phyloP scores from a whole-genome alignment of 192 early-diverging fungal species.

The Jimgerdemannia flammicorona region DNA sequence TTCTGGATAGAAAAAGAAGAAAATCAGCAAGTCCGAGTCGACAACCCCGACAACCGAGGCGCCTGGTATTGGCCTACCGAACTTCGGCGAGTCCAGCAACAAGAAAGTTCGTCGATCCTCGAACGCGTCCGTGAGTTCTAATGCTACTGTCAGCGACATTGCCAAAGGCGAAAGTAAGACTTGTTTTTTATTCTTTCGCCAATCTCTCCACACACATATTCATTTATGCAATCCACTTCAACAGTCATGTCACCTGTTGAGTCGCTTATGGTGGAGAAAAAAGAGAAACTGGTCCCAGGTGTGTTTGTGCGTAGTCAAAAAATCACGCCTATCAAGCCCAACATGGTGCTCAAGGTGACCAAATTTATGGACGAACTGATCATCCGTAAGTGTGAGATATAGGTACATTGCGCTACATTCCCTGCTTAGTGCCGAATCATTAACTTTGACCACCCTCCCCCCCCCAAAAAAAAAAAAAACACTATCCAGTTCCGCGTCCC shows the following conservation, averaged over 20 bases:
- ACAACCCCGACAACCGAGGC: constrained; percentile 1
- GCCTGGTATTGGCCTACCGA: background rate
- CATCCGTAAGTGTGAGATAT: constrained; percentile 31
- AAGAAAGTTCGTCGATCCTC: constrained; percentile 26
- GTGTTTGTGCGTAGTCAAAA: constrained; percentile 61
- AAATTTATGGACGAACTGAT: constrained; percentile 56
- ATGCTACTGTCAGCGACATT: background rate
- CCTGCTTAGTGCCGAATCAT: too few species aligned
- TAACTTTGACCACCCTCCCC: too few species aligned
- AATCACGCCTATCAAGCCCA: constrained; percentile 49
- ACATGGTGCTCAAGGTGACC: constrained; percentile 40
- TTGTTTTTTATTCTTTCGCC: background rate
- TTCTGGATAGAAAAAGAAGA: constrained; percentile 27
- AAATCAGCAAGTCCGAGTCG: constrained; percentile 13
- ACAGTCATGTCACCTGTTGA: background rate
- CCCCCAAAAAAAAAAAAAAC: too few species aligned
- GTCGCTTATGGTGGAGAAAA: constrained; percentile 30
- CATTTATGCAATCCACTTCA: too few species aligned
- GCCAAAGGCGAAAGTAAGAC: constrained; percentile 5
- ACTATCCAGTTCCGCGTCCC: constrained; percentile 50
- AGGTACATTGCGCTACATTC: too few species aligned
- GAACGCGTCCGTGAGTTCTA: constrained; percentile 9
- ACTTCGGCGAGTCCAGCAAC: background rate
- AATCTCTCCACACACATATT: background rate
- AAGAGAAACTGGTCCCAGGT: constrained; percentile 56